A percentile compares a stretch with the other conserved stretches of the same genome.
These are phyloP conservation scores for Rubia peregrina DNA, from an alignment of 305 asterid species.

Conservation along the genomic window DNA sequence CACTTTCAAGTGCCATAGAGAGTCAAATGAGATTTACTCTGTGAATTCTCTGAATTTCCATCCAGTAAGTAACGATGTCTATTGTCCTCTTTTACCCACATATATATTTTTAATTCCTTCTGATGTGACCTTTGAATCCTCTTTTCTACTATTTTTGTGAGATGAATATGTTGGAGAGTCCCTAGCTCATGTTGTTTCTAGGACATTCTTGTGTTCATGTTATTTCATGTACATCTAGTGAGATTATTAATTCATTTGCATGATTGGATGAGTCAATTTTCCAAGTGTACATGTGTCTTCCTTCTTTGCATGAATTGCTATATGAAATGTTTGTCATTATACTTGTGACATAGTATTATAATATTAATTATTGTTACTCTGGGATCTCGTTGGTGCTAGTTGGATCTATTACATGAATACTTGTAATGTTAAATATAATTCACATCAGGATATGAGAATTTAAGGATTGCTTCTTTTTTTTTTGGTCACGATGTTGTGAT, in stretches of 20 bases:
- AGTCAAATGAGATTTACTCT: conserved; percentile 68
- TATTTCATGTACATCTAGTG: not conserved
- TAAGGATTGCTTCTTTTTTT: too few relatives aligned
- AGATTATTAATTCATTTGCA: not conserved
- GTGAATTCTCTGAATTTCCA: conserved; percentile 89
- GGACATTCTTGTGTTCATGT: not conserved
- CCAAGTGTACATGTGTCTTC: not conserved
- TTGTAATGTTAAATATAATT: too few relatives aligned
- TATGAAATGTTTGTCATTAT: not conserved
- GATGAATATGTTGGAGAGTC: not conserved
- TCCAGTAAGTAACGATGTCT: conserved; percentile 56
- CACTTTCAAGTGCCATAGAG: conserved; percentile 98
- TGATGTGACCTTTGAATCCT: conserved; percentile 20
- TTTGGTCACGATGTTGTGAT: too few relatives aligned
- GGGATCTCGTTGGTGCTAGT: not conserved
- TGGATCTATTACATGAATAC: not conserved
- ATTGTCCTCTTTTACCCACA: not conserved
- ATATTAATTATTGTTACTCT: not conserved
- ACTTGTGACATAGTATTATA: not conserved
- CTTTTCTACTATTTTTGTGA: not conserved
- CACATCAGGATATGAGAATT: too few relatives aligned
- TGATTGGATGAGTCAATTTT: not conserved
- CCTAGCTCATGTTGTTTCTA: not conserved
- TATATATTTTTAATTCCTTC: not conserved
- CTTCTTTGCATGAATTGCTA: not conserved